Conservation (phyloP, 352 stramenopile species). For the Globisporangium orthogonon region DNA sequence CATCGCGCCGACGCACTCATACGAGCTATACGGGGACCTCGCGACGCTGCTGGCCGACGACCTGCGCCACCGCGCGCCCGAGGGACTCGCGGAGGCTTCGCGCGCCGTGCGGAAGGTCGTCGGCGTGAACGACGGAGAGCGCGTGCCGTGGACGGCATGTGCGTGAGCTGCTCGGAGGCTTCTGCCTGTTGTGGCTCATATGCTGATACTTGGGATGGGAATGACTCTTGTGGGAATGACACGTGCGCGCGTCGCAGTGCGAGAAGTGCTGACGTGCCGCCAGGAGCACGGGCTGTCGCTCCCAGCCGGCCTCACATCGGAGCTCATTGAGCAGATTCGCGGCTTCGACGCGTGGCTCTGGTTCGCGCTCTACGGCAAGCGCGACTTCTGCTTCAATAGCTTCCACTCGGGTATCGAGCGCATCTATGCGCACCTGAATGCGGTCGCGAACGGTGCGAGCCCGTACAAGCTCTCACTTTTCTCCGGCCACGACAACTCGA, state of each 20-base stretch:
- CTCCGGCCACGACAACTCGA: slow-evolving; percentile 76
- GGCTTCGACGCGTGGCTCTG: slow-evolving; percentile 72
- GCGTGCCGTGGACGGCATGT: slow-evolving; percentile 67
- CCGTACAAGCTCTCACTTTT: slow-evolving; percentile 62
- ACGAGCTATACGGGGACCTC: slow-evolving; percentile 53
- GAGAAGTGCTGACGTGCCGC: slow-evolving; percentile 64
- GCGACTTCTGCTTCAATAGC: slow-evolving; percentile 51
- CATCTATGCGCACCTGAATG: slow-evolving; percentile 44
- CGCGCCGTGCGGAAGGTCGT: slow-evolving; percentile 41
- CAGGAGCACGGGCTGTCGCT: slow-evolving; percentile 53
- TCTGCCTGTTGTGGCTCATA: background rate
- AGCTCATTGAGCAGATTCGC: slow-evolving; percentile 56
- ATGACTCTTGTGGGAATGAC: background rate
- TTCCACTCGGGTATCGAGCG: slow-evolving; percentile 50
- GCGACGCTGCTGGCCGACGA: slow-evolving; percentile 44
- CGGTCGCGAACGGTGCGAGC: slow-evolving; percentile 16
- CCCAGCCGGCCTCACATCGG: slow-evolving; percentile 40
- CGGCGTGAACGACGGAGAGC: slow-evolving; percentile 23
- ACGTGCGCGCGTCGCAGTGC: slow-evolving; percentile 25
- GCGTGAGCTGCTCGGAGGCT: slow-evolving; percentile 12
- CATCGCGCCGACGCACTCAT: slow-evolving; percentile 56
- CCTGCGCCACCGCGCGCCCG: slow-evolving; percentile 35
- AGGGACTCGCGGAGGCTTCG: slow-evolving; percentile 26
- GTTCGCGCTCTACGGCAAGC: slow-evolving; percentile 66
- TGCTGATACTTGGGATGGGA: background rate